phyloP scores from a whole-genome alignment of 768 basidiomycete genomes.

The Sarcomyxa edulis region DNA sequence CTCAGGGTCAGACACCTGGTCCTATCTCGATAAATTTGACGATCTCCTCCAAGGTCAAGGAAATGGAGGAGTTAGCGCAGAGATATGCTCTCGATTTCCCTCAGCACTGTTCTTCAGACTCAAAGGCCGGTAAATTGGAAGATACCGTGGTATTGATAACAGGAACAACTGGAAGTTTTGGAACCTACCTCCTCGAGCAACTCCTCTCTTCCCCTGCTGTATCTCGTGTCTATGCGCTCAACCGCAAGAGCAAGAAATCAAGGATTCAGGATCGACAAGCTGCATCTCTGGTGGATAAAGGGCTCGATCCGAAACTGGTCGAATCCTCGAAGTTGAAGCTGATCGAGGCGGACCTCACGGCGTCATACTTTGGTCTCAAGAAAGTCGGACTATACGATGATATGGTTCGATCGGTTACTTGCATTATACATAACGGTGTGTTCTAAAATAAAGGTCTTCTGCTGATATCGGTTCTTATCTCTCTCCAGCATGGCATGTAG shows the following conservation, averaged over 20 bases:
- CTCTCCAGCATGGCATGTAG: conserved; percentile 26
- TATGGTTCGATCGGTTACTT: conserved; percentile 14
- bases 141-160: conserved; percentile 27
- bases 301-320: conserved; percentile 11
- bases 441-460: background rate
- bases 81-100: conserved; percentile 10
- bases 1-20: background rate
- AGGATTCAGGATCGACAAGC: conserved; percentile 10
- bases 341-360: conserved; percentile 9
- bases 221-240: conserved; percentile 22
- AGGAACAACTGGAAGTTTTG: conserved; percentile 29
- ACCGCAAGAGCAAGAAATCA: conserved; percentile 11
- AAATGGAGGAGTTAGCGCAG: conserved; percentile 13
- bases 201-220: conserved; percentile 14
- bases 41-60: background rate
- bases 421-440: conserved; percentile 28
- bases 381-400: conserved; percentile 11
- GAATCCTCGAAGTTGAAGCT: conserved; percentile 11
- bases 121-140: background rate
- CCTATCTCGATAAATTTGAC: background rate
- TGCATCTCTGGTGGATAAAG: conserved; percentile 13
- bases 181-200: conserved; percentile 20
- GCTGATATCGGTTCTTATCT: conserved; percentile 1
- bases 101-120: background rate
- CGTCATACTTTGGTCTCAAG: background rate